Evolutionary conservation across 805 yeast genomes (phyloP), one percentile per base, ranked within the genome.

Genomic region (Gaillardinia entomophila): DNA sequence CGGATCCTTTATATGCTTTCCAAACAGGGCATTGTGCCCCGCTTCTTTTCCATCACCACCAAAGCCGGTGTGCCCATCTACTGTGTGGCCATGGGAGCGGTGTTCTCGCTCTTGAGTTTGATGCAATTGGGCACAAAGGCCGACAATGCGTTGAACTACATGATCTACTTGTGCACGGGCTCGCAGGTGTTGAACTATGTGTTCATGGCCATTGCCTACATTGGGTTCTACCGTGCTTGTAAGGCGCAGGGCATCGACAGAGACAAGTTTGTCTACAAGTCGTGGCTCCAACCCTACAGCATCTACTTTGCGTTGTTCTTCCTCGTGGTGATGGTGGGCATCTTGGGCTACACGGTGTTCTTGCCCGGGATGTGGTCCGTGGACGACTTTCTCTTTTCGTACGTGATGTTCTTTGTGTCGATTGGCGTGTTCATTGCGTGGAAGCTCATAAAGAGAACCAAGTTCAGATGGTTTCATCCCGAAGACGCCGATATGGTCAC

Each of bases 1-100:
- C 73, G 95, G 69, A 76, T 82, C 8, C 60, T 81, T 12, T 83
- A 82, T 50, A 82, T 83, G 24, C 62, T 85, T 41, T 73, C 92
- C 1, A 71, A 75, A 31, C 82, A 80, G 45, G 84, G 86, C 6
- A 77, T 76, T 51, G 88, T 90, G 8, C 92, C 92, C 41, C 66
- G 60, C 41, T 49, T 82, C 49, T 77, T 83, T 51, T 66, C 84
- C 32, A 65, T 72, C 43, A 67, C 68, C 32, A 65, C 62, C 37
- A 54, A 56, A n/a, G n/a, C n/a, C n/a, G 76, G 76, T 32, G 64
- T 69, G 22, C 76, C 75, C 4, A 54, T 70, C 25, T 66, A 54
- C 46, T 65, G 74, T 38, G 71, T 71, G 8, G 36, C 60, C 22
- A 44, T 66, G 2, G 58, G 71, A 1, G 46, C 67, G 24, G 41